A percentile compares a stretch with the other conserved stretches of the same genome.
These are phyloP conservation scores for Arachis stenosperma DNA, from an alignment of 306 rosid genomes.

Conservation along the genomic window DNA sequence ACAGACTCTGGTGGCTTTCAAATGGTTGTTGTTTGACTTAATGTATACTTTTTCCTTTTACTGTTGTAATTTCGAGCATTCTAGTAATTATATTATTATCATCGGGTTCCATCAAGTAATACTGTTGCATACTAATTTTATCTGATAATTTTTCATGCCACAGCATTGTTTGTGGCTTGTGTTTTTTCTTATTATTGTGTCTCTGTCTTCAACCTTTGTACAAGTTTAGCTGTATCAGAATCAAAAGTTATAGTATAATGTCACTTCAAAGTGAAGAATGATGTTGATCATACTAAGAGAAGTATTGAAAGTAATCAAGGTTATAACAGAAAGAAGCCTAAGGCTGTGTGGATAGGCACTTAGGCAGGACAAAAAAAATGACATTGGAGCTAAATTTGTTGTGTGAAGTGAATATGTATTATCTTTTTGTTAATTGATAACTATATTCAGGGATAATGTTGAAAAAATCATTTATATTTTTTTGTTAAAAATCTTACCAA, in stretches of 20 bases:
- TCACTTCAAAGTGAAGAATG: constrained; percentile 20
- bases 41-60: constrained; percentile 22
- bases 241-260: background rate
- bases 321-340: background rate
- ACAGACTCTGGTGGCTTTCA: constrained; percentile 99
- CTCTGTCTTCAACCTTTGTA: background rate
- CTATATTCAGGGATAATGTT: constrained; percentile 19
- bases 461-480: constrained; percentile 7
- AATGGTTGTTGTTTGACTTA: constrained; percentile 61
- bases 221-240: background rate
- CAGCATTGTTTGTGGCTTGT: background rate
- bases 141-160: constrained; percentile 23
- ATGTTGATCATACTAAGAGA: background rate
- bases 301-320: too few relatives aligned
- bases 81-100: constrained; percentile 27
- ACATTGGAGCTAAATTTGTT: constrained; percentile 19
- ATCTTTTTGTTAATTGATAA: constrained; percentile 23
- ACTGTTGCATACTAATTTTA: constrained; percentile 5
- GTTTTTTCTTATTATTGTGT: constrained; percentile 15
- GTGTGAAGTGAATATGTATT: constrained; percentile 24
- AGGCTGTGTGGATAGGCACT: constrained; percentile 22
- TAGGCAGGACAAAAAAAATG: constrained; percentile 4
- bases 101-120: background rate
- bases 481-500: constrained; percentile 17
- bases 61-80: constrained; percentile 29